Evolutionary conservation across 441 rosid species (phyloP).

Genomic region (Francoa sonchifolia): DNA sequence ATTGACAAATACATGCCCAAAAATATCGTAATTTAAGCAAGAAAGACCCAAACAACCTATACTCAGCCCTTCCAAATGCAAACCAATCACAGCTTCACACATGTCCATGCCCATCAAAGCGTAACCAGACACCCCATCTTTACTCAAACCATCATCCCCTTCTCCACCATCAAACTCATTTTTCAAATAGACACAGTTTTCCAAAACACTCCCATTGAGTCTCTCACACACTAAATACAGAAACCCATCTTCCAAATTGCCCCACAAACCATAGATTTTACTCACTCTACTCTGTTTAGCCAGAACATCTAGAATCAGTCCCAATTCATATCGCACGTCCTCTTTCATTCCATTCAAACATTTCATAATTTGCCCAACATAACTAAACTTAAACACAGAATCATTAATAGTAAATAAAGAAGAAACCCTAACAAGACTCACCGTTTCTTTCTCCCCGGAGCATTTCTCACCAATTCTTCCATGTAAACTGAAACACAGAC

Average conservation of each 20-base stretch:
- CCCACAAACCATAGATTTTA: slow-evolving; percentile 63
- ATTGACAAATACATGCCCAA: slow-evolving; percentile 48
- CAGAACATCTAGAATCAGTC: slow-evolving; percentile 22
- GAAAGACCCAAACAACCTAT: slow-evolving; percentile 45
- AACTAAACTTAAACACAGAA: slow-evolving; percentile 34
- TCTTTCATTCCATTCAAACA: slow-evolving; percentile 43
- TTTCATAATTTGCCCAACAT: slow-evolving; percentile 35
- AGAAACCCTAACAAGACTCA: slow-evolving; percentile 39
- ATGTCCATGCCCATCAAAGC: slow-evolving; percentile 53
- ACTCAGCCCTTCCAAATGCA: slow-evolving; percentile 44
- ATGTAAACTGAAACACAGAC: slow-evolving; percentile 9
- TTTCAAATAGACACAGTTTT: slow-evolving; percentile 9
- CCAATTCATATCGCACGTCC: slow-evolving; percentile 32
- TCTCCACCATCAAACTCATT: slow-evolving; percentile 14
- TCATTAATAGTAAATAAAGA: slow-evolving; percentile 22
- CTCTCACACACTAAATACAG: slow-evolving; percentile 58
- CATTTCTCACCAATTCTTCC: slow-evolving; percentile 6
- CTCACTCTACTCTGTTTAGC: slow-evolving; percentile 22
- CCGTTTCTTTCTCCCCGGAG: slow-evolving; percentile 16
- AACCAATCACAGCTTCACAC: slow-evolving; percentile 47
- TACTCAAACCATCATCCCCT: background rate
- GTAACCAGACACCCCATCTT: slow-evolving; percentile 32
- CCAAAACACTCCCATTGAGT: slow-evolving; percentile 14
- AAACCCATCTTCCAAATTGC: slow-evolving; percentile 38
- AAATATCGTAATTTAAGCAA: slow-evolving; percentile 47